Conservation (phyloP, 1,284 basidiomycete genomes). For the Inonotus obliquus region DNA sequence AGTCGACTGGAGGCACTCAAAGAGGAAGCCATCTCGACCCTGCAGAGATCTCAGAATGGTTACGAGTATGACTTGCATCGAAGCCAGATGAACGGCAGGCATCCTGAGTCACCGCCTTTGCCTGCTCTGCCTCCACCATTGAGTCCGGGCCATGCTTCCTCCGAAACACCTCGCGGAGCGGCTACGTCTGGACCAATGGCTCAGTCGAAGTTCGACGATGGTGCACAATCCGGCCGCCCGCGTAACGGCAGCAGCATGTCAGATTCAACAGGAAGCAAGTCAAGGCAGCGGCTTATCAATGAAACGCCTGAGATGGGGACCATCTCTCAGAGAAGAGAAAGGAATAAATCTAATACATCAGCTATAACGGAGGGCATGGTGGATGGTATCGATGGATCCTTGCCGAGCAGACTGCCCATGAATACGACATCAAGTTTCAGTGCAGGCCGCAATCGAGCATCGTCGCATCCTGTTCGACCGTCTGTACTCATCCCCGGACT, state of each 20-base stretch:
- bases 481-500: constrained; percentile 28
- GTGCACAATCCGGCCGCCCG: constrained; percentile 36
- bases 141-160: constrained; percentile 2
- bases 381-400: constrained; percentile 4
- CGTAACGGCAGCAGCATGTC: constrained; percentile 34
- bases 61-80: constrained; percentile 23
- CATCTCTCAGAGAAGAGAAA: constrained; percentile 56
- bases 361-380: constrained; percentile 6
- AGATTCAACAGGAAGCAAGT: constrained; percentile 7
- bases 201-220: background rate
- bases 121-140: constrained; percentile 18
- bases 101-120: constrained; percentile 15
- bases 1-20: constrained; percentile 52
- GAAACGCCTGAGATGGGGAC: constrained; percentile 57
- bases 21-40: constrained; percentile 46
- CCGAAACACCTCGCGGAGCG: constrained; percentile 34
- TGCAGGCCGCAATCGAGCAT: constrained; percentile 51
- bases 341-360: constrained; percentile 37
- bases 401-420: constrained; percentile 29
- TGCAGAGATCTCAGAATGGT: constrained; percentile 23
- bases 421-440: constrained; percentile 32
- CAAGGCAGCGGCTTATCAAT: constrained; percentile 46
- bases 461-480: constrained; percentile 52
- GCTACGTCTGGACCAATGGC: background rate
- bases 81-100: background rate